Percentiles rank a stretch among this genome's conserved stretches.
Conservation (phyloP, 1,284 basidiomycete genomes). For the Sporisorium exsertum region DNA sequence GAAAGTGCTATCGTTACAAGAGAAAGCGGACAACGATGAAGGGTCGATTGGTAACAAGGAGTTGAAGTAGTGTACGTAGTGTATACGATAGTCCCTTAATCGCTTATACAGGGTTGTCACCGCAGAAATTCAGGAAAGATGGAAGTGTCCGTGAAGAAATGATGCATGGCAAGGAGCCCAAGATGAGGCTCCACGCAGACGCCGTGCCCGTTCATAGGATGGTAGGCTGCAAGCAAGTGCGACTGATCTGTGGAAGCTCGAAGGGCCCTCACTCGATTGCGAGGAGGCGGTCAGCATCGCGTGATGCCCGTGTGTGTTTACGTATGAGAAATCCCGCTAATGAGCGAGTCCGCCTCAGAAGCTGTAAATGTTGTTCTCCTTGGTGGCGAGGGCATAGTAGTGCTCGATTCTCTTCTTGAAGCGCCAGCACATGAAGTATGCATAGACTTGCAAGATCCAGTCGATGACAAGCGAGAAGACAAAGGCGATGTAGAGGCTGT, state of each 20-base stretch:
- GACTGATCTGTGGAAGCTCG: background rate
- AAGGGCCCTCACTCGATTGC: background rate
- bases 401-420: constrained; percentile 66
- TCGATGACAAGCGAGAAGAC: constrained; percentile 78
- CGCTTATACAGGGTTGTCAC: background rate
- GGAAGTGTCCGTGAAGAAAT: constrained; percentile 15
- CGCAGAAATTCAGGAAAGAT: background rate
- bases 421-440: constrained; percentile 64
- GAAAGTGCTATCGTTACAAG: constrained; percentile 23
- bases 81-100: background rate
- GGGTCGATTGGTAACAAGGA: background rate
- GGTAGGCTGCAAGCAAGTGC: background rate
- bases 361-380: constrained; percentile 50
- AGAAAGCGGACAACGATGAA: constrained; percentile 1
- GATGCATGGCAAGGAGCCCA: background rate
- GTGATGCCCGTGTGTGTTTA: background rate
- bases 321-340: background rate
- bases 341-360: constrained; percentile 10
- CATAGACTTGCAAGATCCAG: constrained; percentile 77
- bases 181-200: background rate
- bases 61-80: background rate
- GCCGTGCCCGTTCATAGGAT: background rate
- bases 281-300: constrained; percentile 9
- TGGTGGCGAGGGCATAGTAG: constrained; percentile 55
- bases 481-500: constrained; percentile 77